These are phyloP conservation scores for Arachnomyces sp. DNA, from an alignment of 2,329 filamentous ascomycete species.

Conservation along the genomic window DNA sequence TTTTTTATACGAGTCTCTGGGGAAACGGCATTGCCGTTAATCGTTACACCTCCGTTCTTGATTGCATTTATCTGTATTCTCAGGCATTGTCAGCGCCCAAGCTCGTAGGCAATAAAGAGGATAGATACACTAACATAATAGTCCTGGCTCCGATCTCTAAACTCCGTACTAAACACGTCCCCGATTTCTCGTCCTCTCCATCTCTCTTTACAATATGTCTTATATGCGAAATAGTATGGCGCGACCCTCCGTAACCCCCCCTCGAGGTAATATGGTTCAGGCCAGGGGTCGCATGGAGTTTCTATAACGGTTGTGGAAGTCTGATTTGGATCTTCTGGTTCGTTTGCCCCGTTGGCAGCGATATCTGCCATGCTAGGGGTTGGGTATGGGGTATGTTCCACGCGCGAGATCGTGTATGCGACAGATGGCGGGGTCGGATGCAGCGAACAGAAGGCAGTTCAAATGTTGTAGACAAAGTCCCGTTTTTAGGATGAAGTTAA, in stretches of 20 bases:
- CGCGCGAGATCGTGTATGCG: no score
- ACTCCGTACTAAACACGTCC: constrained; percentile 85
- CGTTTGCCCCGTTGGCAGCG: constrained; percentile 19
- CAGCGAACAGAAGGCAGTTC: no score
- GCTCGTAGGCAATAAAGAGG: not conserved
- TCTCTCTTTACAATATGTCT: constrained; percentile 86
- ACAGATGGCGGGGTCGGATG: no score
- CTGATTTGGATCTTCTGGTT: constrained; percentile 18
- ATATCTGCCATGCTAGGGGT: constrained; percentile 31
- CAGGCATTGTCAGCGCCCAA: constrained; percentile 11
- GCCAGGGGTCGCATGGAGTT: constrained; percentile 43
- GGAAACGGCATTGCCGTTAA: constrained; percentile 66
- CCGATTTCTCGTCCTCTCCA: constrained; percentile 77
- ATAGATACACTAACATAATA: constrained; percentile 61
- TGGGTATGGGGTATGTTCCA: constrained; percentile 15
- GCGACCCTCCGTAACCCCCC: constrained; percentile 72
- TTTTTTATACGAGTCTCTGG: constrained; percentile 70
- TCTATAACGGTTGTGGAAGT: constrained; percentile 22
- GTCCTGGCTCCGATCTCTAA: constrained; percentile 73
- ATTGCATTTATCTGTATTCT: constrained; percentile 60
- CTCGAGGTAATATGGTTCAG: constrained; percentile 71
- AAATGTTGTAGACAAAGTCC: no score
- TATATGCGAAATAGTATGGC: constrained; percentile 90
- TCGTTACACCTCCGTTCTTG: constrained; percentile 63
- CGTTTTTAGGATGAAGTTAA: no score